Base-by-base conservation (phyloP, 352 stramenopile species). In the Lagenidium sp. region DNA sequence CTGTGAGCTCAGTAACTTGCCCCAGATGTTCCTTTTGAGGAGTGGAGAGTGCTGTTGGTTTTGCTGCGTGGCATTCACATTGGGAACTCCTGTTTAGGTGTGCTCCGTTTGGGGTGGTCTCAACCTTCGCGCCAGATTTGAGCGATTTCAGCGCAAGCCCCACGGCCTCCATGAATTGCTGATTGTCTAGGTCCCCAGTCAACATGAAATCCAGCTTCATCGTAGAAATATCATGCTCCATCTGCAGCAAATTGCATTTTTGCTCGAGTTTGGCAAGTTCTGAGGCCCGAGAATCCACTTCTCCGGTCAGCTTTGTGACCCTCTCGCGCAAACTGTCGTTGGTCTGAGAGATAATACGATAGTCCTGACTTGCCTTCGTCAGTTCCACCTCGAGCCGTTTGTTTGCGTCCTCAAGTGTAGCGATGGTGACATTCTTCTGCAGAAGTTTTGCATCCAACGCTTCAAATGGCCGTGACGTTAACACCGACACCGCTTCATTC, bases 131-230 rank as follows among this genome's bases (percentile, higher is more conserved):
- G 20, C 65, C 25, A 18, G 42, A 44, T 16, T 68, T 69, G 55
- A 83, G 68, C 12, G 63, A 49, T 20, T 77, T 79, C 1, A 83
- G 56, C 0, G 65, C 69, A 28, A 64, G 60, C 1, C 68, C 75
- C 8, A 87, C 39, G 0, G 69, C 65, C 15, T 57, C 53, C 55
- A 85, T 67, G 19, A 83, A 46, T 15, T 38, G n/a, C 13, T 83
- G 63, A 42, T 53, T 53, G 0, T 54, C 55, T 10, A 44, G 40
- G 2, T 55, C 46, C 1, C 41, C 47, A 37, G 42, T 55, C 11
- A 65, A 52, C 43, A 78, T 80, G 25, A 82, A 85, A 12, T 73
- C 60, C 12, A 87, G 49, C 40, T 83, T 60, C 8, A 85, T 57
- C 44, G 68, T 45, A 1, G 67, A 61, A 4, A 87, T 55, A 20